These are phyloP conservation scores for Mytilinidion resinicola DNA, from an alignment of 495 filamentous ascomycete genomes.

Conservation along the genomic window DNA sequence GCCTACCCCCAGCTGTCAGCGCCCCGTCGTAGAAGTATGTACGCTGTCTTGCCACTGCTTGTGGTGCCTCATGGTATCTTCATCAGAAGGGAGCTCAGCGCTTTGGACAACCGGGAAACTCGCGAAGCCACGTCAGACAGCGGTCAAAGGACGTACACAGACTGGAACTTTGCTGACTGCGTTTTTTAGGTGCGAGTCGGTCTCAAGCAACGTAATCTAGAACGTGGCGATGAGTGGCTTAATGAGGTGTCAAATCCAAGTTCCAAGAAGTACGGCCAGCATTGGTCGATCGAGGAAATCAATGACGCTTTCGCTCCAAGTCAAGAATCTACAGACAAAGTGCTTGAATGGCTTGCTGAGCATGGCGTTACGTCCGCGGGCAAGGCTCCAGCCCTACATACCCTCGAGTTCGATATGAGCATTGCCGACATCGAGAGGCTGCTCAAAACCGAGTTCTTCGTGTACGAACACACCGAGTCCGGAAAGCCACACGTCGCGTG, in stretches of 20 bases:
- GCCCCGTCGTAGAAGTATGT: too few species aligned
- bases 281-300: constrained; percentile 20
- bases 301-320: constrained; percentile 18
- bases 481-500: constrained; percentile 46
- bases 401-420: constrained; percentile 50
- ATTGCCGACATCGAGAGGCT: constrained; percentile 49
- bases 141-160: too few species aligned
- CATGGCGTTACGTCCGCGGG: constrained; percentile 40
- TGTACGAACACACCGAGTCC: constrained; percentile 47
- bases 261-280: constrained; percentile 22
- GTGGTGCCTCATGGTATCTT: too few species aligned
- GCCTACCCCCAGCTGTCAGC: too few species aligned
- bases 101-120: too few species aligned
- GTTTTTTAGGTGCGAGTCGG: too few species aligned
- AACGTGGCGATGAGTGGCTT: constrained; percentile 12
- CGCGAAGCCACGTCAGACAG: too few species aligned
- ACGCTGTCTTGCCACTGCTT: too few species aligned
- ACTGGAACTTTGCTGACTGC: too few species aligned
- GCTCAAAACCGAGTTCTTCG: constrained; percentile 53
- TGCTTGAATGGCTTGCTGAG: constrained; percentile 42
- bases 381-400: constrained; percentile 40
- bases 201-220: constrained; percentile 15
- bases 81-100: too few species aligned
- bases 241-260: constrained; percentile 18
- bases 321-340: constrained; percentile 11